Evolutionary conservation across 202 grass and related monocot species (phyloP).

Genomic region (Dendrocalamus latiflorus): DNA sequence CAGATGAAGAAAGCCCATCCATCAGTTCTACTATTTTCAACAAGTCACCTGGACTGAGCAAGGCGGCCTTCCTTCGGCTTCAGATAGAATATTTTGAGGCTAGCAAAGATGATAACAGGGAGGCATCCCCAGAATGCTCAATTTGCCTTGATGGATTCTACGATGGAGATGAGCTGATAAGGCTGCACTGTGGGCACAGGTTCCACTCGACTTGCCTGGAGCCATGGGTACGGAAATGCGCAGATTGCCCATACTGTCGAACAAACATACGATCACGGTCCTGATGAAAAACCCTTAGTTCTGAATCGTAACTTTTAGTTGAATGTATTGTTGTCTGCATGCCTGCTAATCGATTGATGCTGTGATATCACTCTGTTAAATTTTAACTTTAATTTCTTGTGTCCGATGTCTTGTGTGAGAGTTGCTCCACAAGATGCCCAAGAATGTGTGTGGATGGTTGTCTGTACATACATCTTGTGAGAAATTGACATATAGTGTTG

Average conservation of each 20-base stretch:
- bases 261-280: constrained; percentile 41
- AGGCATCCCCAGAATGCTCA: constrained; percentile 59
- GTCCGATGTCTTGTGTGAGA: neutral
- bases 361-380: neutral
- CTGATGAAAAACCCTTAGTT: constrained; percentile 1
- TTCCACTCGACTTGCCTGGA: constrained; percentile 78
- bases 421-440: neutral
- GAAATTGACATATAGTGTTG: neutral
- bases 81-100: constrained; percentile 64
- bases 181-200: constrained; percentile 62
- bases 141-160: constrained; percentile 80
- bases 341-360: neutral
- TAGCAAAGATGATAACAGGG: constrained; percentile 39
- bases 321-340: neutral
- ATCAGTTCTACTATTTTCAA: constrained; percentile 18
- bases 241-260: constrained; percentile 89
- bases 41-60: constrained; percentile 63
- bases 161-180: constrained; percentile 55
- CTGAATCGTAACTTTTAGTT: neutral
- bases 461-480: neutral
- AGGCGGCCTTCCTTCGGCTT: constrained; percentile 45
- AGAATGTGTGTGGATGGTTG: neutral
- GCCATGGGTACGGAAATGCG: constrained; percentile 73
- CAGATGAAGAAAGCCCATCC: constrained; percentile 37
- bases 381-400: neutral